Evolutionary conservation across 805 yeast species (phyloP).

Genomic region (Pichia californica): DNA sequence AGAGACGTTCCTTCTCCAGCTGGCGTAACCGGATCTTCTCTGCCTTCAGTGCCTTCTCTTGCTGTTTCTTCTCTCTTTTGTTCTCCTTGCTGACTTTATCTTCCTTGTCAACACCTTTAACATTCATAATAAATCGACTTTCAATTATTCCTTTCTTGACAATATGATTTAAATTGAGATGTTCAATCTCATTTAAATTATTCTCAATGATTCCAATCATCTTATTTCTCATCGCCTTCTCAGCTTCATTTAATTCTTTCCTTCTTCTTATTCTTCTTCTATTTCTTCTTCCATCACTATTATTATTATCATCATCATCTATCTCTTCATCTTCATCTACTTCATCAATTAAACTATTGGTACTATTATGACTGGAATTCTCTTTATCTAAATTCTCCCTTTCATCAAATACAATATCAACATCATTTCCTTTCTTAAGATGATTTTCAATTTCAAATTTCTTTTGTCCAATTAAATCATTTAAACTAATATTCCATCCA

Average conservation of each 20-base stretch:
- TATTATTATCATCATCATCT: neutral
- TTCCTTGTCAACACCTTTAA: conserved; percentile 9
- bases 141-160: conserved; percentile 18
- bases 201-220: conserved; percentile 26
- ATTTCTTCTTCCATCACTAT: neutral
- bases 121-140: conserved; percentile 17
- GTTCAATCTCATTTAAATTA: conserved; percentile 19
- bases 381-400: conserved; percentile 24
- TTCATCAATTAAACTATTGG: neutral
- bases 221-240: conserved; percentile 28
- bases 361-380: neutral
- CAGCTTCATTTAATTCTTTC: conserved; percentile 25
- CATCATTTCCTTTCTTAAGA: conserved; percentile 37
- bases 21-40: conserved; percentile 23
- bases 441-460: conserved; percentile 41
- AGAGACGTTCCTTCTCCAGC: conserved; percentile 16
- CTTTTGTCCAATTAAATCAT: conserved; percentile 49
- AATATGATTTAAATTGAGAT: conserved; percentile 19
- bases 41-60: conserved; percentile 29
- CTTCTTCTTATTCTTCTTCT: neutral
- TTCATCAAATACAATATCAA: conserved; percentile 37
- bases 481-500: conserved; percentile 50
- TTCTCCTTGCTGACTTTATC: conserved; percentile 19
- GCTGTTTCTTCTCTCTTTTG: conserved; percentile 26
- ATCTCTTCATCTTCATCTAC: neutral